These are phyloP conservation scores for Medicago ruthenica DNA, from an alignment of 306 rosid genomes.

Conservation along the genomic window DNA sequence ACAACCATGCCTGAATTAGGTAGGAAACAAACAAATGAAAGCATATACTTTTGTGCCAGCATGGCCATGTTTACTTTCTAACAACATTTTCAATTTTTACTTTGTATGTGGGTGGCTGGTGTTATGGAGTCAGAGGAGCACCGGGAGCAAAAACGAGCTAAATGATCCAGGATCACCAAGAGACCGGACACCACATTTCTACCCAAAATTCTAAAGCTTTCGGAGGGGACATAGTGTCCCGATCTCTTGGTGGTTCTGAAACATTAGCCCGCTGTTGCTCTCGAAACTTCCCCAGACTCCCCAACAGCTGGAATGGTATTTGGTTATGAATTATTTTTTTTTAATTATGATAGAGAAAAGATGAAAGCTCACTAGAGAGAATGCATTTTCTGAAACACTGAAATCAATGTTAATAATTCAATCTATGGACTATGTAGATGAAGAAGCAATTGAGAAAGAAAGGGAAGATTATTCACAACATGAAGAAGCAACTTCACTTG, in stretches of 20 bases:
- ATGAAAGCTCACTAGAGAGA: no score
- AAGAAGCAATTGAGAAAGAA: slow-evolving; percentile 42
- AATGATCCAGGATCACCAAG: background rate
- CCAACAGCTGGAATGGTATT: background rate
- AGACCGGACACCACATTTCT: background rate
- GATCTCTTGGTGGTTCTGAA: background rate
- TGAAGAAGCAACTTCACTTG: slow-evolving; percentile 38
- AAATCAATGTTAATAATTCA: slow-evolving; percentile 27
- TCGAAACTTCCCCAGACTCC: background rate
- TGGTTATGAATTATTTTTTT: no score
- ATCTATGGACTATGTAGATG: slow-evolving; percentile 43
- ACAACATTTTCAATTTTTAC: background rate
- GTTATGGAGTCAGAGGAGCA: background rate
- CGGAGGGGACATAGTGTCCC: background rate
- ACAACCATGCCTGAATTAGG: background rate
- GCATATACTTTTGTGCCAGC: slow-evolving; percentile 15
- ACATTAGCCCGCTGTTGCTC: background rate
- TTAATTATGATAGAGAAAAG: no score
- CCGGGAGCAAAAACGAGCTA: background rate
- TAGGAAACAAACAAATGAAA: background rate
- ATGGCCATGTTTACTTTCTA: background rate
- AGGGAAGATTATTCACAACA: slow-evolving; percentile 39
- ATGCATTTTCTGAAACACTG: no score
- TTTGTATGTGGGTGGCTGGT: background rate
- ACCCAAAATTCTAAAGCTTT: background rate